These are phyloP conservation scores for Trichocladium antarcticum DNA, from an alignment of 495 filamentous ascomycete species.

Conservation along the genomic window DNA sequence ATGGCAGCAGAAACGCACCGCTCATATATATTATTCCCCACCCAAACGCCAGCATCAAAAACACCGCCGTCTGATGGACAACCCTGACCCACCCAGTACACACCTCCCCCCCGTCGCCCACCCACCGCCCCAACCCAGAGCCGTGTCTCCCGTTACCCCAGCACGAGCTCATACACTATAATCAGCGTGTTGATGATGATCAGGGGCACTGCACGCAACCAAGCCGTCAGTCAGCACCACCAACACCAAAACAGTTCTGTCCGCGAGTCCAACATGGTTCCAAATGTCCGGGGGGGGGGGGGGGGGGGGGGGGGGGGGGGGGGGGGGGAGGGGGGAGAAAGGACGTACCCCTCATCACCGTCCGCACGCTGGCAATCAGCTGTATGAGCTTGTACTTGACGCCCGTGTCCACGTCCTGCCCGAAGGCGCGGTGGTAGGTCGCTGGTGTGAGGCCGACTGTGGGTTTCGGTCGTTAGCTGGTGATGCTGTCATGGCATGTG, in stretches of 20 bases:
- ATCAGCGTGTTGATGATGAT: conserved; percentile 86
- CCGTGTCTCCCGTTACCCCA: conserved; percentile 55
- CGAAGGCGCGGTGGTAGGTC: conserved; percentile 61
- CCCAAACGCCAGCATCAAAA: neutral
- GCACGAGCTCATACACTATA: conserved; percentile 76
- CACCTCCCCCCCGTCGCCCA: neutral
- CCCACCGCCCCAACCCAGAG: neutral
- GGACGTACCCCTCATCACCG: conserved; percentile 83
- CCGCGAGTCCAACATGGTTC: too few species aligned
- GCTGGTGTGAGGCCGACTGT: conserved; percentile 69
- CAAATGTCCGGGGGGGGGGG: too few species aligned
- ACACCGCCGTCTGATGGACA: neutral
- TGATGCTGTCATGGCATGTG: too few species aligned
- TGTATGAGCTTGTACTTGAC: conserved; percentile 81
- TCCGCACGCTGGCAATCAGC: conserved; percentile 80
- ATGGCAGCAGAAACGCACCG: neutral
- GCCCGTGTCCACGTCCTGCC: conserved; percentile 58
- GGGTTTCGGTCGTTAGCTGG: too few species aligned
- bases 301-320: too few species aligned
- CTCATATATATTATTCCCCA: neutral
- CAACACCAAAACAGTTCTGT: too few species aligned
- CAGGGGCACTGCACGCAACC: conserved; percentile 58
- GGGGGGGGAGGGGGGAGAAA: too few species aligned
- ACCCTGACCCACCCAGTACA: neutral
- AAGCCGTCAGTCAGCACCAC: neutral